A percentile compares a stretch with the other conserved stretches of the same genome.
phyloP scores from a whole-genome alignment of 2,329 filamentous ascomycete genomes.

The Bipolaris gigantea region DNA sequence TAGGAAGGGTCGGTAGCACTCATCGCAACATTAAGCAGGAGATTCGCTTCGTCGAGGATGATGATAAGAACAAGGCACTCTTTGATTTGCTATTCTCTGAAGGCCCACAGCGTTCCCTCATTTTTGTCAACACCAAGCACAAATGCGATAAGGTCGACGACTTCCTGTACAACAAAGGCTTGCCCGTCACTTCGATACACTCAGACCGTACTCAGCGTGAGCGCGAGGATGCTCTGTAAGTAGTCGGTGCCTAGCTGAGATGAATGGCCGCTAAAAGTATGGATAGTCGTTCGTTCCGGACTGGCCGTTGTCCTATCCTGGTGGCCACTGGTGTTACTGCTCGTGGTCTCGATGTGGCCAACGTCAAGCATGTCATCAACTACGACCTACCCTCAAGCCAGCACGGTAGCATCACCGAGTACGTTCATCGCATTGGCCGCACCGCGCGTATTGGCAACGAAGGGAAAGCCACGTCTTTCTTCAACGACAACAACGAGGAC shows the following conservation, averaged over 20 bases:
- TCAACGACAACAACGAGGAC: constrained; percentile 73
- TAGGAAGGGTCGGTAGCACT: constrained; percentile 83
- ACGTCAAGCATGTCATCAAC: constrained; percentile 91
- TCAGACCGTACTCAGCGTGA: constrained; percentile 83
- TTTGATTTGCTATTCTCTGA: constrained; percentile 71
- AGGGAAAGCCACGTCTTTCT: constrained; percentile 87
- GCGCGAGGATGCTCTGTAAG: constrained; percentile 83
- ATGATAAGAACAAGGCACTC: constrained; percentile 70
- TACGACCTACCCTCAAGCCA: constrained; percentile 76
- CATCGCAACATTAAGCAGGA: constrained; percentile 81
- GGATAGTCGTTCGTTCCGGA: constrained; percentile 71
- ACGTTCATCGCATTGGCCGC: constrained; percentile 91
- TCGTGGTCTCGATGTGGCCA: constrained; percentile 84
- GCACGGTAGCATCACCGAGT: constrained; percentile 90
- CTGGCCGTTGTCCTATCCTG: constrained; percentile 73
- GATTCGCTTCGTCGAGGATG: constrained; percentile 67
- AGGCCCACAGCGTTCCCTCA: constrained; percentile 75
- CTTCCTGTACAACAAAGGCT: constrained; percentile 74
- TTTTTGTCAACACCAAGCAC: constrained; percentile 85
- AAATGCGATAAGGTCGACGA: constrained; percentile 85
- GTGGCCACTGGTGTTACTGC: constrained; percentile 85
- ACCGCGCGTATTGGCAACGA: constrained; percentile 90
- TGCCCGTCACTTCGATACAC: constrained; percentile 89
- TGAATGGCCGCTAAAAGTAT: constrained; percentile 4
- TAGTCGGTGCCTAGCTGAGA: constrained; percentile 8